Evolutionary conservation across 345 rosid genomes (phyloP).

Genomic region (Erodium maritimum): DNA sequence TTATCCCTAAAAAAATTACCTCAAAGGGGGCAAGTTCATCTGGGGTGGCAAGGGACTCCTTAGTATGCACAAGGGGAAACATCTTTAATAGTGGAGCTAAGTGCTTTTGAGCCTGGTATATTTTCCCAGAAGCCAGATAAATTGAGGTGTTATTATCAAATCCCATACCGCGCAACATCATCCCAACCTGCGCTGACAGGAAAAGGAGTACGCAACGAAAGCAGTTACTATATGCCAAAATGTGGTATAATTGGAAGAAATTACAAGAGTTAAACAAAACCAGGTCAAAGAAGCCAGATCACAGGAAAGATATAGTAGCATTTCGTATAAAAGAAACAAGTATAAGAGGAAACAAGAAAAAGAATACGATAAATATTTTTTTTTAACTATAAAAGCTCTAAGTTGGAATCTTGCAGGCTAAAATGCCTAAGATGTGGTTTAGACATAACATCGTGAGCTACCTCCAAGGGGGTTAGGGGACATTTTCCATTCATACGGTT

Average conservation of each 20-base stretch:
- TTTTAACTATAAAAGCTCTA: background rate
- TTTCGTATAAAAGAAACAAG: too few relatives aligned
- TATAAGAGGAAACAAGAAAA: background rate
- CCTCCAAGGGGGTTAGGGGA: conserved; percentile 95
- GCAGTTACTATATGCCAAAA: conserved; percentile 12
- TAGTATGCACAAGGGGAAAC: conserved; percentile 80
- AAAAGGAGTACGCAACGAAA: conserved; percentile 18
- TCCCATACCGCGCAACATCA: conserved; percentile 98
- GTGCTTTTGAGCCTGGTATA: conserved; percentile 59
- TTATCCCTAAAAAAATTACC: conserved; percentile 43
- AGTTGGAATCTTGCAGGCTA: background rate
- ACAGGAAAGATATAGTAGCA: too few relatives aligned
- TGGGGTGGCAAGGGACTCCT: conserved; percentile 75
- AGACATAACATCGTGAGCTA: too few relatives aligned
- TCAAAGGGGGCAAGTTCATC: conserved; percentile 79
- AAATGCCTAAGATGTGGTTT: too few relatives aligned
- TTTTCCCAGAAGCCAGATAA: conserved; percentile 73
- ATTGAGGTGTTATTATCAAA: conserved; percentile 73
- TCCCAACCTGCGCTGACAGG: conserved; percentile 75
- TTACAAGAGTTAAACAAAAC: background rate
- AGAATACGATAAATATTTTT: background rate
- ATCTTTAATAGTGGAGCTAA: conserved; percentile 60
- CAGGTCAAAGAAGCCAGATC: too few relatives aligned
- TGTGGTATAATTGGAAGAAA: background rate
- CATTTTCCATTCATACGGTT: conserved; percentile 84